A percentile compares a stretch with the other conserved stretches of the same genome.
These are phyloP conservation scores for Buddleja alternifolia DNA, from an alignment of 257 asterid genomes.

Conservation along the genomic window DNA sequence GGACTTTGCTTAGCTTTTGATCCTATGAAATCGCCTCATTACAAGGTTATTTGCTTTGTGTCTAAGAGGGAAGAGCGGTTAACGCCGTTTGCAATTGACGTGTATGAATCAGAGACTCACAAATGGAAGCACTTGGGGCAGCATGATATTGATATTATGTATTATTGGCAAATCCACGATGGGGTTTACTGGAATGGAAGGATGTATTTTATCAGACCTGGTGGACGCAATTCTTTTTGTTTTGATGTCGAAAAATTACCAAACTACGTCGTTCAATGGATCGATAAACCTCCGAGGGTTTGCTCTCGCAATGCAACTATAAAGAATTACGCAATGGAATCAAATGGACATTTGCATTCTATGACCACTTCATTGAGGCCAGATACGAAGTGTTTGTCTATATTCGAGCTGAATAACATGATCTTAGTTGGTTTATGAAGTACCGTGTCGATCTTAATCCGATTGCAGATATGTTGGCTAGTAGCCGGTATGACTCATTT, in stretches of 20 bases:
- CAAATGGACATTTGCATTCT: slow-evolving; percentile 26
- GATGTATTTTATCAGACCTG: slow-evolving; percentile 15
- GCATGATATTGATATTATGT: not conserved
- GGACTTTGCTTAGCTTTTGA: not conserved
- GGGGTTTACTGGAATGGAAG: slow-evolving; percentile 19
- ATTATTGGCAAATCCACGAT: too few relatives aligned
- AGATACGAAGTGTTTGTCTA: not conserved
- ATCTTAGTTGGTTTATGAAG: too few relatives aligned
- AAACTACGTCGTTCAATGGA: not conserved
- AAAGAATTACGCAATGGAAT: not conserved
- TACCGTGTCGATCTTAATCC: slow-evolving; percentile 8
- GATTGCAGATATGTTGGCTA: not conserved
- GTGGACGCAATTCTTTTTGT: not conserved
- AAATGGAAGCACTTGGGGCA: not conserved
- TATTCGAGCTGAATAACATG: not conserved
- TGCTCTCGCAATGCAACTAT: not conserved
- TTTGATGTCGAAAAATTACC: not conserved
- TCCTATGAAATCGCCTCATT: too few relatives aligned
- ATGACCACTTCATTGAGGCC: not conserved
- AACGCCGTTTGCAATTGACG: not conserved
- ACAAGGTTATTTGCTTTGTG: not conserved
- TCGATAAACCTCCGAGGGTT: not conserved
- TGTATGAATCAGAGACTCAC: not conserved
- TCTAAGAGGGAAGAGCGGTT: too few relatives aligned
- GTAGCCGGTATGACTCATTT: too few relatives aligned